Evolutionary conservation across 495 filamentous ascomycete species (phyloP), one percentile per base, ranked within the genome.

Genomic region (Aspergillus asperescens): DNA sequence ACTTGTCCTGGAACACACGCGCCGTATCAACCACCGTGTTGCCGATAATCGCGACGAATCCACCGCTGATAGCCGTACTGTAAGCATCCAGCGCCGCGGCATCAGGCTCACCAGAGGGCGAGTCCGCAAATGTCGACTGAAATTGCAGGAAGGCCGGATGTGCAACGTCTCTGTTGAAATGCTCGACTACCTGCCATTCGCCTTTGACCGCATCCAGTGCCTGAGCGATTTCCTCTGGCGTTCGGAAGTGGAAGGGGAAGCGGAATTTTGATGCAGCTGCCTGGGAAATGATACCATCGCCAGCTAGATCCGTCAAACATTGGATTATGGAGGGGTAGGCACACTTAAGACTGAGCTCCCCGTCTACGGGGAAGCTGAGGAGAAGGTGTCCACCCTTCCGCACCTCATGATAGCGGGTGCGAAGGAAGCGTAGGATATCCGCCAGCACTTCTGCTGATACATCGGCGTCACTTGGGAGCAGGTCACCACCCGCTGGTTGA

Each of bases 21-120:
- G 47, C 47, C 7, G 47, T 49, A 23, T 49, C 47, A 23, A 49
- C 47, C 22, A 49, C 47, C 7, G 47, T 49, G 34, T 49, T 49
- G 15, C 47, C 47, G n/a, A 49, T 49, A 8, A 49, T 49, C 12
- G 47, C 47, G 34, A 34, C 29, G 18, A 49, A 49, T 5, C 32
- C 47, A 19, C 34, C 22, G 23, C 47, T 49, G 16, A 49, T 49
- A 8, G 22, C 34, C 47, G 2, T 28, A 7, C 18, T 39, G 16
- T 49, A 49, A 6, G 32, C 13, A 18, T 49, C 47, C 34, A 49
- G 19, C 12, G 47, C 47, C 35, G 32, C 34, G 13, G 47, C 47
- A 28, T 18, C 23, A 6, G 47, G 47, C 4, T 5, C 24, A 7
- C 47, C 27, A 27, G 29, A 35, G 18, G 45, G 13, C 9, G 18